These are phyloP conservation scores for Populus pruinosa DNA, from an alignment of 345 rosid species.

Conservation along the genomic window DNA sequence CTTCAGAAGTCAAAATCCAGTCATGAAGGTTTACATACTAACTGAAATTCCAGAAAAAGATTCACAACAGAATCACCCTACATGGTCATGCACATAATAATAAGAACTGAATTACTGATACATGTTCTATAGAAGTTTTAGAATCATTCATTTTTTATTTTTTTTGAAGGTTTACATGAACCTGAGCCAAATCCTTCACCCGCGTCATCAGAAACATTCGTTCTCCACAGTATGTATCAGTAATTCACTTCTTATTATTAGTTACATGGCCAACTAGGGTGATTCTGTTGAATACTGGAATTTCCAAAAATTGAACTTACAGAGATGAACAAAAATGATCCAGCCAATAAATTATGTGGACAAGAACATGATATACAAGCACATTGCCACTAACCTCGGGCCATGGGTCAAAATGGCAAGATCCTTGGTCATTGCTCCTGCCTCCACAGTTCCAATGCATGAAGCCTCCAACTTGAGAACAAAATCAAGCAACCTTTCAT, in stretches of 20 bases:
- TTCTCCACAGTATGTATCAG: background rate
- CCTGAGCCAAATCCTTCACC: background rate
- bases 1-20: background rate
- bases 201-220: background rate
- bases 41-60: background rate
- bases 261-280: no score
- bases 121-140: background rate
- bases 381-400: conserved; percentile 52
- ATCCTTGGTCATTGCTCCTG: conserved; percentile 96
- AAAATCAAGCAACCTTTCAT: conserved; percentile 63
- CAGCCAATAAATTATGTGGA: background rate
- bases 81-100: no score
- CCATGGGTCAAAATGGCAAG: conserved; percentile 83
- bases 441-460: conserved; percentile 78
- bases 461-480: conserved; percentile 81
- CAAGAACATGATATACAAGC: background rate
- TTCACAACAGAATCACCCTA: no score
- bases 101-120: no score
- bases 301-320: no score
- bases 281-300: no score
- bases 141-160: background rate
- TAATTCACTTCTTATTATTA: no score
- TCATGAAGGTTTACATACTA: background rate
- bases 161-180: background rate
- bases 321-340: background rate